These are phyloP conservation scores for Trametes pubescens DNA, from an alignment of 1,284 basidiomycete genomes.

Conservation along the genomic window DNA sequence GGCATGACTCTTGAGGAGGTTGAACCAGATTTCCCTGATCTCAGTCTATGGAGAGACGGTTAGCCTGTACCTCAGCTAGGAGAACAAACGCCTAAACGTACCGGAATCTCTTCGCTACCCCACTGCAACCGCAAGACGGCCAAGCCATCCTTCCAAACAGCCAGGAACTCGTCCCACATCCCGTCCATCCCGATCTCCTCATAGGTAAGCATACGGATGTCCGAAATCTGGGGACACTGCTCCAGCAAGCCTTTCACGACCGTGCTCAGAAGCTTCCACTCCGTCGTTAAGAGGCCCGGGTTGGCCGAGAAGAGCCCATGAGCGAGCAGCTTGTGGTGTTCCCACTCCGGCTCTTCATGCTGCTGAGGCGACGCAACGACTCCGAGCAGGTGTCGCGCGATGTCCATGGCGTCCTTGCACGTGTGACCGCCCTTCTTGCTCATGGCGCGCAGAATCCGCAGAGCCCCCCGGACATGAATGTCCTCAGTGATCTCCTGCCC, in stretches of 20 bases:
- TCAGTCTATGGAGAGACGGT: conserved; percentile 41
- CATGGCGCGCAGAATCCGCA: conserved; percentile 63
- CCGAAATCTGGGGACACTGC: conserved; percentile 56
- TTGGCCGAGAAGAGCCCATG: conserved; percentile 61
- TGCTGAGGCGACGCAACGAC: conserved; percentile 5
- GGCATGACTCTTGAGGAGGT: conserved; percentile 50
- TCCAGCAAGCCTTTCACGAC: conserved; percentile 60
- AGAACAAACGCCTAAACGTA: conserved; percentile 41
- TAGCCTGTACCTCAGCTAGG: conserved; percentile 5
- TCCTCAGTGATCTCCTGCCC: conserved; percentile 47
- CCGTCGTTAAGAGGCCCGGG: conserved; percentile 66
- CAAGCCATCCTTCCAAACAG: conserved; percentile 63
- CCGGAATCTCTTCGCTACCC: conserved; percentile 47
- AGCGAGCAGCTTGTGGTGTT: conserved; percentile 58
- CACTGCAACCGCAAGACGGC: conserved; percentile 51
- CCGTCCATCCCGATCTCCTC: conserved; percentile 63
- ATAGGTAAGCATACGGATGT: conserved; percentile 60
- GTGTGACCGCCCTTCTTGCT: conserved; percentile 56
- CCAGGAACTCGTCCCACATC: conserved; percentile 61
- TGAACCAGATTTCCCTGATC: conserved; percentile 51
- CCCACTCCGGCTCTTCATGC: conserved; percentile 48
- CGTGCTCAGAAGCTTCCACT: conserved; percentile 56
- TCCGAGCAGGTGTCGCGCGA: conserved; percentile 57
- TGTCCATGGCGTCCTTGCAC: conserved; percentile 61
- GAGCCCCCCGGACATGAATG: conserved; percentile 49